Percentiles rank a stretch among this genome's conserved stretches.
phyloP scores from a whole-genome alignment of 495 filamentous ascomycete genomes.

The Ramalina intermedia region DNA sequence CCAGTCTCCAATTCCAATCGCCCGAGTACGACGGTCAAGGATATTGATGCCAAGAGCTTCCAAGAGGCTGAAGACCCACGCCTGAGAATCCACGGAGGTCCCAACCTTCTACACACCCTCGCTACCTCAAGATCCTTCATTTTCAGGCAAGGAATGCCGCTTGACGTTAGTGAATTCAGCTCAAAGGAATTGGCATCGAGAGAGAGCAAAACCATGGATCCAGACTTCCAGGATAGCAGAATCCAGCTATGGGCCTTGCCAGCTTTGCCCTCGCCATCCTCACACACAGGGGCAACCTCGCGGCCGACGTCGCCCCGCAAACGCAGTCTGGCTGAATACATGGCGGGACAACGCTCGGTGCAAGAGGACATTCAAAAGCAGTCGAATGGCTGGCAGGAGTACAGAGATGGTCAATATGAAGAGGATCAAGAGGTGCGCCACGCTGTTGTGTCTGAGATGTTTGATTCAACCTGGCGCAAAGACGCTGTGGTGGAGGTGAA shows the following conservation, averaged over 20 bases:
- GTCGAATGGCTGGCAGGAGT: neutral
- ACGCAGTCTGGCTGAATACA: conserved; percentile 45
- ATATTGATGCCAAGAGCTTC: neutral
- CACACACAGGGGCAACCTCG: neutral
- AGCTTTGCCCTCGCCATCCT: conserved; percentile 23
- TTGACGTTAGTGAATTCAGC: conserved; percentile 46
- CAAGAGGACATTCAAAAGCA: conserved; percentile 7
- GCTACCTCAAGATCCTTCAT: conserved; percentile 76
- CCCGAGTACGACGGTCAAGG: neutral
- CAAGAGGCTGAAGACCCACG: conserved; percentile 14
- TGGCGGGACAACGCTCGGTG: conserved; percentile 17
- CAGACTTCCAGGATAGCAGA: conserved; percentile 59
- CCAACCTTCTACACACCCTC: conserved; percentile 62
- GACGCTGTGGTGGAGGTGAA: conserved; percentile 51
- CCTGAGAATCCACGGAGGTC: conserved; percentile 61
- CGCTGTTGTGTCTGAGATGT: conserved; percentile 62
- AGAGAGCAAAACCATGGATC: conserved; percentile 22
- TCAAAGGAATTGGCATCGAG: conserved; percentile 22
- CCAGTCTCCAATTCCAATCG: neutral
- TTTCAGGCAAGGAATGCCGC: conserved; percentile 68
- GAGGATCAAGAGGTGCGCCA: conserved; percentile 38
- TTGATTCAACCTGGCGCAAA: conserved; percentile 58
- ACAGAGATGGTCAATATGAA: conserved; percentile 15
- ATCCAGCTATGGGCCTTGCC: conserved; percentile 75
- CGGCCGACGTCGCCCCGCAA: conserved; percentile 35